A percentile compares a stretch with the other conserved stretches of the same genome.
phyloP scores from a whole-genome alignment of 2,329 filamentous ascomycete genomes.

The Pseudogymnoascus verrucosus region DNA sequence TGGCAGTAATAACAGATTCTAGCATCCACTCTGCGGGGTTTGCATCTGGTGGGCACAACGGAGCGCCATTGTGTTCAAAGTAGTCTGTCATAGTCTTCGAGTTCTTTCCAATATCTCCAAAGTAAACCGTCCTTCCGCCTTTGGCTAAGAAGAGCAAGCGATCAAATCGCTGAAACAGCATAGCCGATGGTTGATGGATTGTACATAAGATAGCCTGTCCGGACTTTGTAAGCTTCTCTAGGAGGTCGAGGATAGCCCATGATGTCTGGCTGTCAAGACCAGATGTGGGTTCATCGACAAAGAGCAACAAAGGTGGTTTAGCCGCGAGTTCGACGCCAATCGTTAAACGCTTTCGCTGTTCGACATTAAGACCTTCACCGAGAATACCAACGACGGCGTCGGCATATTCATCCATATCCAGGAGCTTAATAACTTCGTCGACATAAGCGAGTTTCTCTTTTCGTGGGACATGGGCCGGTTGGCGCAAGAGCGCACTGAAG shows the following conservation, averaged over 20 bases:
- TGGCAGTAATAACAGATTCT: slow-evolving; percentile 29
- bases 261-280: slow-evolving; percentile 57
- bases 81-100: slow-evolving; percentile 45
- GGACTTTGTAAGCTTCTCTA: slow-evolving; percentile 50
- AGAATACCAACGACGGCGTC: slow-evolving; percentile 58
- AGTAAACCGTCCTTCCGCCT: slow-evolving; percentile 61
- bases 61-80: slow-evolving; percentile 52
- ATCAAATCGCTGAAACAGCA: slow-evolving; percentile 50
- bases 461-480: slow-evolving; percentile 62
- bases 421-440: slow-evolving; percentile 61
- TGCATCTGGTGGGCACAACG: slow-evolving; percentile 39
- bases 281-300: slow-evolving; percentile 53
- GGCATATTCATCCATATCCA: slow-evolving; percentile 60
- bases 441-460: slow-evolving; percentile 78
- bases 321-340: slow-evolving; percentile 52
- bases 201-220: slow-evolving; percentile 48
- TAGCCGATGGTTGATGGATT: slow-evolving; percentile 43
- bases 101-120: slow-evolving; percentile 51
- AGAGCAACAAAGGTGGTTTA: slow-evolving; percentile 50
- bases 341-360: slow-evolving; percentile 54
- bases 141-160: slow-evolving; percentile 54
- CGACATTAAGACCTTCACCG: slow-evolving; percentile 52
- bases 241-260: slow-evolving; percentile 54
- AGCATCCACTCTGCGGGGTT: slow-evolving; percentile 42
- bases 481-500: slow-evolving; percentile 79